phyloP scores from a whole-genome alignment of 73 alveolate genomes.

The Blepharisma stoltei region DNA sequence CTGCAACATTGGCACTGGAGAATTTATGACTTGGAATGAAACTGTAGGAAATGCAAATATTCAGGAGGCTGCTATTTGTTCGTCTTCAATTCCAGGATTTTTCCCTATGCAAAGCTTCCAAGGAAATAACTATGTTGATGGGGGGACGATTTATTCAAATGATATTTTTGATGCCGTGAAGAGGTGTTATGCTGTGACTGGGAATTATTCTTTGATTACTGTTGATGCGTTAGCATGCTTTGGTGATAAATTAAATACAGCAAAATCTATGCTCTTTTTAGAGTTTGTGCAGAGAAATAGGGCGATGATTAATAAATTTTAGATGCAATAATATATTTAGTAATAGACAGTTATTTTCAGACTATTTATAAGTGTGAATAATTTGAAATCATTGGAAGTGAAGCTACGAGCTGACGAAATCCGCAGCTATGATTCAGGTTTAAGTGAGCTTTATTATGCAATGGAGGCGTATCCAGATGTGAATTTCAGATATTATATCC shows the following conservation, averaged over 20 bases:
- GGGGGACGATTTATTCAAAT: conserved; percentile 53
- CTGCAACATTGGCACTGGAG: conserved; percentile 2
- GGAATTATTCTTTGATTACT: conserved; percentile 25
- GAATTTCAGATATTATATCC: conserved; percentile 31
- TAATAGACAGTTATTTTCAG: too few species aligned
- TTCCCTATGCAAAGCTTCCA: conserved; percentile 43
- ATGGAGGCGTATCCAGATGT: conserved; percentile 31
- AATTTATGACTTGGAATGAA: background rate
- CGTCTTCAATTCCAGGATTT: conserved; percentile 52
- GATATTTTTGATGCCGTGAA: conserved; percentile 45
- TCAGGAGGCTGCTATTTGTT: conserved; percentile 35
- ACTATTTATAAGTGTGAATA: background rate
- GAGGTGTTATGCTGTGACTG: conserved; percentile 37
- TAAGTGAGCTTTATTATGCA: conserved; percentile 10
- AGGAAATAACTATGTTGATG: conserved; percentile 44
- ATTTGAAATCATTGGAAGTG: background rate
- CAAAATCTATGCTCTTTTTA: too few species aligned
- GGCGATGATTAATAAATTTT: too few species aligned
- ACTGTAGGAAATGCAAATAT: conserved; percentile 1
- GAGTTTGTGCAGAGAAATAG: too few species aligned
- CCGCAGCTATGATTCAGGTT: conserved; percentile 5
- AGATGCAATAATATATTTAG: too few species aligned
- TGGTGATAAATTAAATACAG: too few species aligned
- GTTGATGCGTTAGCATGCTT: conserved; percentile 21
- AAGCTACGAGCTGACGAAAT: conserved; percentile 29